Conservation (phyloP, 192 early-diverging fungal genomes). For the Bifiguratus adelaidae region DNA sequence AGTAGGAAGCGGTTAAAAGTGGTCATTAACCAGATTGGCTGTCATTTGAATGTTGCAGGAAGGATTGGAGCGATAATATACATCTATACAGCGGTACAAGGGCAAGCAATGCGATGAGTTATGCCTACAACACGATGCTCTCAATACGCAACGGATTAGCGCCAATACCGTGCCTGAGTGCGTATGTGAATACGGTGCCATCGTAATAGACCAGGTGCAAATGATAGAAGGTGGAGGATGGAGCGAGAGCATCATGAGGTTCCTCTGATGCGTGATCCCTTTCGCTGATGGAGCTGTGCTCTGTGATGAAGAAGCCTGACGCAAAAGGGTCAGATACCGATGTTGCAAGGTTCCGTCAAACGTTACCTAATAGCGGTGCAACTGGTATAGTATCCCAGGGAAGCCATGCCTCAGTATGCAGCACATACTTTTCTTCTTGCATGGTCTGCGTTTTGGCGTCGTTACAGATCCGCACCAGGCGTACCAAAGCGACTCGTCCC, state of each 20-base stretch:
- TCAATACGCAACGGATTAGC: too few relatives aligned
- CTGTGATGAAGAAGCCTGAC: background rate
- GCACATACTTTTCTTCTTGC: background rate
- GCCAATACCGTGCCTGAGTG: too few relatives aligned
- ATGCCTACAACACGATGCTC: too few relatives aligned
- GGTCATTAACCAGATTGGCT: too few relatives aligned
- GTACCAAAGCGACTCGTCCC: conserved; percentile 15
- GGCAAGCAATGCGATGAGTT: too few relatives aligned
- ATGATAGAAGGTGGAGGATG: background rate
- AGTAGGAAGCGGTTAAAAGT: too few relatives aligned
- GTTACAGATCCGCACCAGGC: too few relatives aligned
- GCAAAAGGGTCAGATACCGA: background rate
- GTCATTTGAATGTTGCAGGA: too few relatives aligned
- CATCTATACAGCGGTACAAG: too few relatives aligned
- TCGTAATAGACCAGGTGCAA: background rate
- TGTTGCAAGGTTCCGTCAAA: background rate
- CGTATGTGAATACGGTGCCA: background rate
- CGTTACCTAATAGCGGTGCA: background rate
- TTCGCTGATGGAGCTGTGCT: background rate
- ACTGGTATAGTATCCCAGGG: background rate
- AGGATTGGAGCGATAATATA: too few relatives aligned
- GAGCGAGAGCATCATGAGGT: background rate
- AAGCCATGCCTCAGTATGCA: background rate
- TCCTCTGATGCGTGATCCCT: too few relatives aligned
- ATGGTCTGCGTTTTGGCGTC: background rate